Evolutionary conservation across 257 asterid species (phyloP), one percentile per base, ranked within the genome.

Genomic region (Nicotiana tomentosiformis): DNA sequence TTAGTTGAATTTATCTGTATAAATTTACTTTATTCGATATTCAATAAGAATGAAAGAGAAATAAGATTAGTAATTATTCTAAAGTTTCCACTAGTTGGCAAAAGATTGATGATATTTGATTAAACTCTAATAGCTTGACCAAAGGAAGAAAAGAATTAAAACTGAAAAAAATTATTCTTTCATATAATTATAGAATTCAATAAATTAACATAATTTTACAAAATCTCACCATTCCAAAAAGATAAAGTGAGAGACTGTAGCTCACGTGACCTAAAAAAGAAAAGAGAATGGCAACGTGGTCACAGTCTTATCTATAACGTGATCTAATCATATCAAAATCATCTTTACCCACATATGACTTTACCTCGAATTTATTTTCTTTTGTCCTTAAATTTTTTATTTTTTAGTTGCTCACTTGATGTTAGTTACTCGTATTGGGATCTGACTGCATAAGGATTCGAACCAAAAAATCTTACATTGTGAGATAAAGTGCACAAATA

Each of bases 311-410:
- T 83, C 62, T 32, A 14, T 81, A 82, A 84, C 84, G 83, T 82
- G 90, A 88, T 69, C 87, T 84, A 87, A 82, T 86, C 88, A 86
- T 86, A 86, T 16, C 89, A 83, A 82, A 84, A 84, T 86, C 85
- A 86, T 66, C 78, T 84, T 82, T 60, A n/a, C 37, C 67, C n/a
- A 81, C 80, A 81, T 81, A 56, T 82, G 1, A 77, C 66, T 78
- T 66, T n/a, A 77, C 64, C 78, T 78, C 32, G 17, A 29, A 57
- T 58, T 23, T 29, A 62, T 14, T 83, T 33, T 51, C 43, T 85
- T 56, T 37, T 57, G 46, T 82, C 68, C 70, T 66, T 18, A 1
- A 29, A 1, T 51, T 39, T 37, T 39, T 39, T 39, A 1, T 7
- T 39, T 39, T 39, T 39, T 39, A 2, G 2, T 43, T 43, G 1